Base-by-base conservation (phyloP, 2,329 filamentous ascomycete genomes). In the Ampelomyces quisqualis region DNA sequence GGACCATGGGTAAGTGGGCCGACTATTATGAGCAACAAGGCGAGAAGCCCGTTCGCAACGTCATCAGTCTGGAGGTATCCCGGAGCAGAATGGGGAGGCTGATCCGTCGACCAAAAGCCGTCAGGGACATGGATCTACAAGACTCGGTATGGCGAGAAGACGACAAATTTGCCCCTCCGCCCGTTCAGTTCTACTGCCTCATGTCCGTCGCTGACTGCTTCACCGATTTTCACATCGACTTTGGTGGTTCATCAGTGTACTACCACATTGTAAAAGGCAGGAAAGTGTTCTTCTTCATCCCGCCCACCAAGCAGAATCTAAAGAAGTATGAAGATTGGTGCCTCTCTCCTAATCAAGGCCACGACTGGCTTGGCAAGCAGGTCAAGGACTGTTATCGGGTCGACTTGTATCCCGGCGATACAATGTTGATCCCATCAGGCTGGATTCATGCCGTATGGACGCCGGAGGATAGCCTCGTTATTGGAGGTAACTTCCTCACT, bases 361-460 rank as follows among this genome's bases (percentile, higher is more conserved):
- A 77, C 46, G 84, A 80, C 9, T 86, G 82, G 63, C 73, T 85
- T 22, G 80, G 79, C 4, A 75, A 80, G 43, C 76, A 82, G 51
- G 81, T 80, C 13, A 82, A 82, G 46, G 81, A 85, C 51, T 85
- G 81, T 61, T 84, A 81, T 55, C 73, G 82, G 33, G 80, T 85
- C 29, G 81, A 85, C 58, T 72, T 86, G 4, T 77, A 74, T 34
- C 79, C 80, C 47, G 82, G 82, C 22, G 82, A 86, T 57, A 86
- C 82, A 3, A 85, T 85, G 78, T 70, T 86, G 29, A 86, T 86
- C 48, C 82, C 82, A 4, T 84, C 82, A 22, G 82, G 82, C 14
- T 86, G 82, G 82, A 86, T 86, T 37, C 82, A 86, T 57, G 82
- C 82, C 17, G 82, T 86, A 6, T 85, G 83, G 80, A 86, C 82